Conservation (phyloP, 208 protist genomes). For the Acanthamoeba polyphaga region DNA sequence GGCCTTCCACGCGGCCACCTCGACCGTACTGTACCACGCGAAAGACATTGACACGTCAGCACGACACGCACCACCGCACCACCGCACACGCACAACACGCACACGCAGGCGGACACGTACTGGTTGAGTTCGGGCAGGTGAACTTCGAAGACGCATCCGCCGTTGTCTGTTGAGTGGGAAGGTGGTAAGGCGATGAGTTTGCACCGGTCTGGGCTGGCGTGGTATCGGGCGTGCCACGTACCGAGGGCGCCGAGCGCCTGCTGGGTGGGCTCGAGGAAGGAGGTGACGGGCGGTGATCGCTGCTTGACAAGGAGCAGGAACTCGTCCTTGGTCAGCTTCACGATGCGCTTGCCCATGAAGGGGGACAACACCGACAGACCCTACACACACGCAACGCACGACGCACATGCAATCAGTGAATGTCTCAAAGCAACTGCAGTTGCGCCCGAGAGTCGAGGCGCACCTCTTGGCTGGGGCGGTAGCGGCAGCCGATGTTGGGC, state of each 20-base stretch:
- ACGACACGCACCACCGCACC: background rate
- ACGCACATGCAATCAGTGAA: background rate
- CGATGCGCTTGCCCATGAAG: slow-evolving; percentile 31
- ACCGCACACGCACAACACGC: no score
- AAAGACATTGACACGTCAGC: background rate
- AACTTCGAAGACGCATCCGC: slow-evolving; percentile 39
- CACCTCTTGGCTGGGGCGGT: slow-evolving; percentile 54
- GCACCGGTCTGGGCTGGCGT: no score
- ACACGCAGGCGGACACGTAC: background rate
- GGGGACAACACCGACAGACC: slow-evolving; percentile 20
- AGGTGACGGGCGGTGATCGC: slow-evolving; percentile 9
- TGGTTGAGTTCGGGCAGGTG: background rate
- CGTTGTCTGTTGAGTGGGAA: background rate
- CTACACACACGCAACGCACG: background rate
- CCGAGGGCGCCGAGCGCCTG: background rate
- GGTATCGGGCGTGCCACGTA: no score
- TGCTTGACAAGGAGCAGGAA: slow-evolving; percentile 57
- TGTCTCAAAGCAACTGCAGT: background rate
- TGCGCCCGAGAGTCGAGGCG: background rate
- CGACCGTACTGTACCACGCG: background rate
- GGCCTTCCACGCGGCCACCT: slow-evolving; percentile 30
- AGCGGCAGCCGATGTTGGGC: slow-evolving; percentile 48
- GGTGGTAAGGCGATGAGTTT: no score
- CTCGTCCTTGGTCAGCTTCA: slow-evolving; percentile 34
- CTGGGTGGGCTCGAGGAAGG: background rate